Conservation (phyloP, 768 basidiomycete species). For the Hemileccinum impolitum region DNA sequence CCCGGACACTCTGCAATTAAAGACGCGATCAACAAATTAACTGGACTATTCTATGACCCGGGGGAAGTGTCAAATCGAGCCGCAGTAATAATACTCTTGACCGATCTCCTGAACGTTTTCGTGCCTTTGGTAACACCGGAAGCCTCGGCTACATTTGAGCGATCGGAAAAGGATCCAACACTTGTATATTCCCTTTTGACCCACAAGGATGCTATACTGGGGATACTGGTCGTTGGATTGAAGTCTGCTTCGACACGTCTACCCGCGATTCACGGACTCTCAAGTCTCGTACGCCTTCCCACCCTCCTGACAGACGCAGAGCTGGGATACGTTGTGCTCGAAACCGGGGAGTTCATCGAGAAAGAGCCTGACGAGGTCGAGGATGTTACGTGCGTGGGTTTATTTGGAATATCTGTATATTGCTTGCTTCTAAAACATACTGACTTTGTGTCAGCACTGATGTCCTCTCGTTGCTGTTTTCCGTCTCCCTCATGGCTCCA, state of each 20-base stretch:
- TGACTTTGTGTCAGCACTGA: conserved; percentile 43
- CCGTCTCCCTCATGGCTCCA: conserved; percentile 57
- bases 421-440: neutral
- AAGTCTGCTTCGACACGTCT: conserved; percentile 48
- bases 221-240: conserved; percentile 57
- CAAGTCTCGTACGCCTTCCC: conserved; percentile 61
- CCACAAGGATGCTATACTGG: conserved; percentile 76
- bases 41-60: conserved; percentile 68
- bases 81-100: conserved; percentile 62
- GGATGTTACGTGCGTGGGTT: conserved; percentile 45
- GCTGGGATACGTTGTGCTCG: conserved; percentile 73
- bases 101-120: conserved; percentile 57
- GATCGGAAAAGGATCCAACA: conserved; percentile 29
- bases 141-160: neutral
- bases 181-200: conserved; percentile 39
- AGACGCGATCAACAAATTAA: conserved; percentile 72
- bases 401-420: neutral
- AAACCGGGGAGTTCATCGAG: conserved; percentile 62
- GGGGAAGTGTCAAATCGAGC: conserved; percentile 65
- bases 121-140: conserved; percentile 1
- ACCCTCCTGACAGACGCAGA: conserved; percentile 68
- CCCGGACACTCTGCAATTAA: conserved; percentile 65
- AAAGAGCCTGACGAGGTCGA: conserved; percentile 48
- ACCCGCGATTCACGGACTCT: conserved; percentile 63
- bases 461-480: conserved; percentile 59